Percentiles rank a stretch among this genome's conserved stretches.
These are phyloP conservation scores for Angophora floribunda DNA, from an alignment of 345 rosid genomes.

Conservation along the genomic window DNA sequence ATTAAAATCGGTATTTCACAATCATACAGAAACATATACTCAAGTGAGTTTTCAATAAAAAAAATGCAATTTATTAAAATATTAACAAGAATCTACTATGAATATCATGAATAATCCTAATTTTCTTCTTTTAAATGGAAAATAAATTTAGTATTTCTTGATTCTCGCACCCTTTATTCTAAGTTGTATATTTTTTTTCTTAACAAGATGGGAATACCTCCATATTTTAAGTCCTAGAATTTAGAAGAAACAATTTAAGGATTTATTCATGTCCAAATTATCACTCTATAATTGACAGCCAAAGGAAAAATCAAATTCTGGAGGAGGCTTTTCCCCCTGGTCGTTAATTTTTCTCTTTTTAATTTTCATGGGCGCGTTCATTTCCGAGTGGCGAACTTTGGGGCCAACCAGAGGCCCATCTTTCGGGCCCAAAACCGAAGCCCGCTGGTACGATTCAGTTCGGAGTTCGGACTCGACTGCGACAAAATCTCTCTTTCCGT, in stretches of 20 bases:
- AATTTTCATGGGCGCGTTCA: not conserved
- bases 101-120: not conserved
- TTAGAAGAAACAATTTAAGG: no score
- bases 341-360: not conserved
- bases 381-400: not conserved
- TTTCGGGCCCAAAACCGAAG: not conserved
- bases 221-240: no score
- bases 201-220: no score
- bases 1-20: fast-evolving
- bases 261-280: no score
- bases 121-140: not conserved
- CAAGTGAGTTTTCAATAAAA: fast-evolving
- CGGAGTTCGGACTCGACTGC: not conserved
- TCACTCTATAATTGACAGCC: not conserved
- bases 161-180: no score
- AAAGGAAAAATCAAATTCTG: not conserved
- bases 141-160: not conserved
- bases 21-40: not conserved
- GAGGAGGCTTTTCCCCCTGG: not conserved
- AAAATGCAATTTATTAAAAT: not conserved
- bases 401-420: not conserved
- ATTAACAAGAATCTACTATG: not conserved
- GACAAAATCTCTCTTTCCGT: not conserved
- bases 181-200: no score
- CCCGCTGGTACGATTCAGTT: not conserved